Evolutionary conservation across 2,329 filamentous ascomycete genomes (phyloP).

Genomic region (Xylariaceae sp.): DNA sequence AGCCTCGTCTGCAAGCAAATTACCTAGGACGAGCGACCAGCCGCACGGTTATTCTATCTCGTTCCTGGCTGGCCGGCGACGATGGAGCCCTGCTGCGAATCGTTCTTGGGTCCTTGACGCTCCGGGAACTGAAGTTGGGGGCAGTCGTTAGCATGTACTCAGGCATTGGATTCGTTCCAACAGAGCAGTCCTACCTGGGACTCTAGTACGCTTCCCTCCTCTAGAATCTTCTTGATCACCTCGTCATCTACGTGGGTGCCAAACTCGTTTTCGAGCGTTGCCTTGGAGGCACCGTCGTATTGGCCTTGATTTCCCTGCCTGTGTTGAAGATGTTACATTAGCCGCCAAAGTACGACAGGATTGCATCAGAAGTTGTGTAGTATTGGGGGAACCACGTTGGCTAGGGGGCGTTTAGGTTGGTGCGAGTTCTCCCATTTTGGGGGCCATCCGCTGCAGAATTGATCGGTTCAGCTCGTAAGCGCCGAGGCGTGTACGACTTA

Average conservation of each 20-base stretch:
- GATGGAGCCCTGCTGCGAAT: conserved; percentile 49
- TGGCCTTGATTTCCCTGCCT: conserved; percentile 87
- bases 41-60: conserved; percentile 20
- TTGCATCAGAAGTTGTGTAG: background rate
- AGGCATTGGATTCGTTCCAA: background rate
- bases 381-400: background rate
- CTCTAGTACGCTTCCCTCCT: conserved; percentile 72
- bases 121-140: conserved; percentile 48
- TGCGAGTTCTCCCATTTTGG: conserved; percentile 1
- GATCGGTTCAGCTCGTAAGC: conserved; percentile 9
- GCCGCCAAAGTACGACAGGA: background rate
- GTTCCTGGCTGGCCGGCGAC: conserved; percentile 43
- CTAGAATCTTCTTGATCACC: conserved; percentile 78
- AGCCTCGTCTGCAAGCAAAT: background rate
- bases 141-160: conserved; percentile 1
- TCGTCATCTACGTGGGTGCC: conserved; percentile 79
- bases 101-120: conserved; percentile 57
- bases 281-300: conserved; percentile 75
- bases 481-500: conserved; percentile 10
- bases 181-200: conserved; percentile 46
- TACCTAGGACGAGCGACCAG: background rate
- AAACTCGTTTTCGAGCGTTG: conserved; percentile 81
- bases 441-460: conserved; percentile 10
- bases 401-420: conserved; percentile 13
- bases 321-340: conserved; percentile 27